A percentile compares a stretch with the other conserved stretches of the same genome.
These are phyloP conservation scores for Candolleomyces eurysporus DNA, from an alignment of 768 basidiomycete genomes.

Conservation along the genomic window DNA sequence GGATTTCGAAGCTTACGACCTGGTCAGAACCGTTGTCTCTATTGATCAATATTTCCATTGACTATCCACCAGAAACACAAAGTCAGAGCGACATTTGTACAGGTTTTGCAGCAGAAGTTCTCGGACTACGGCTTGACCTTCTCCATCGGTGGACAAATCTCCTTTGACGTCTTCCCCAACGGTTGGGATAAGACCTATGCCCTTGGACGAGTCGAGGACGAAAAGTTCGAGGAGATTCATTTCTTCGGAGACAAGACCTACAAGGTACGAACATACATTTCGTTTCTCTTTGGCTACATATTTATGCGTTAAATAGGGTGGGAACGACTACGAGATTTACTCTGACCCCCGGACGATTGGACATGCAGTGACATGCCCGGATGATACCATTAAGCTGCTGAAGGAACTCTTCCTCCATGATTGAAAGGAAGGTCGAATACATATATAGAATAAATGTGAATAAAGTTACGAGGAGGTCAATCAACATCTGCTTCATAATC, in stretches of 20 bases:
- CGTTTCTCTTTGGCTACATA: background rate
- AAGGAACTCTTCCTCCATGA: slow-evolving; percentile 63
- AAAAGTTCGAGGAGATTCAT: slow-evolving; percentile 91
- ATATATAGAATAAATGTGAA: background rate
- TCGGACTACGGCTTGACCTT: slow-evolving; percentile 82
- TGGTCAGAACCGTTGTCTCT: slow-evolving; percentile 41
- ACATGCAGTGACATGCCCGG: slow-evolving; percentile 73
- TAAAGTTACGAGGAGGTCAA: too few relatives aligned
- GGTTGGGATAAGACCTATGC: slow-evolving; percentile 99
- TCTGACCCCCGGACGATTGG: slow-evolving; percentile 81
- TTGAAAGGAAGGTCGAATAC: slow-evolving; percentile 6
- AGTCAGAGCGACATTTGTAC: slow-evolving; percentile 71
- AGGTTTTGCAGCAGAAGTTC: slow-evolving; percentile 78
- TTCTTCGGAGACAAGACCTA: slow-evolving; percentile 97
- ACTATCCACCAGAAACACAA: slow-evolving; percentile 52
- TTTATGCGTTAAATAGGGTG: slow-evolving; percentile 57
- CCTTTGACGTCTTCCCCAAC: slow-evolving; percentile 87
- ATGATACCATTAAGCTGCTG: slow-evolving; percentile 68
- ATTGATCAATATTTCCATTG: background rate
- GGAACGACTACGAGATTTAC: slow-evolving; percentile 94
- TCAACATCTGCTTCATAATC: too few relatives aligned
- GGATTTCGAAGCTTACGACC: slow-evolving; percentile 80
- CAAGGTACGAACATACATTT: slow-evolving; percentile 38
- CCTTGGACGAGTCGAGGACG: slow-evolving; percentile 75
- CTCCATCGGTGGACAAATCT: slow-evolving; percentile 94